Conservation (phyloP, 768 basidiomycete species). For the Vararia minispora region DNA sequence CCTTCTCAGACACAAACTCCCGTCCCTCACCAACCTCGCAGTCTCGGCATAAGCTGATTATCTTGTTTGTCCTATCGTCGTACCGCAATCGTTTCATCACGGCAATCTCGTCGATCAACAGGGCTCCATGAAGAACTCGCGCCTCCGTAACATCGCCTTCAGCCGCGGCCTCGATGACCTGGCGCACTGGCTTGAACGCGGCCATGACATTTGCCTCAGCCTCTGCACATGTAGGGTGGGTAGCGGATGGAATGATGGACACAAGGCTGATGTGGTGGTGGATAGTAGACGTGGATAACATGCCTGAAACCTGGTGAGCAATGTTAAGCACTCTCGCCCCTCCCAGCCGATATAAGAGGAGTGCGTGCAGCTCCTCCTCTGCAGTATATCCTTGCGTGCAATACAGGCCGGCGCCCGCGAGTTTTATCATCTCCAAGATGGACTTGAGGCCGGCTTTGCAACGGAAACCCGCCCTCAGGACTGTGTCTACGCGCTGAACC, state of each 20-base stretch:
- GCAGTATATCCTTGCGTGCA: background rate
- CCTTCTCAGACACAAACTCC: too few relatives aligned
- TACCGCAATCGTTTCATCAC: too few relatives aligned
- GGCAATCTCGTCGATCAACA: too few relatives aligned
- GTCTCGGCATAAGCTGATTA: too few relatives aligned
- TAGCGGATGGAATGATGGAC: background rate
- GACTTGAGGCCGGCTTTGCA: background rate
- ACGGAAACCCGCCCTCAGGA: background rate
- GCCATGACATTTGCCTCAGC: background rate
- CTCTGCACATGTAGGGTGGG: background rate
- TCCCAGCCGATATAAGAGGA: background rate
- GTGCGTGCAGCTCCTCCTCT: background rate
- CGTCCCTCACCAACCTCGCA: too few relatives aligned
- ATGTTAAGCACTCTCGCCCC: background rate
- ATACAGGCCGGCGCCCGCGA: background rate
- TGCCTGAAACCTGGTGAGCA: background rate
- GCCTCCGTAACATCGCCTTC: too few relatives aligned
- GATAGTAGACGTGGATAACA: background rate
- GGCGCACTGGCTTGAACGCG: background rate
- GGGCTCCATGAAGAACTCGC: too few relatives aligned
- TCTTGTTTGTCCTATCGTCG: too few relatives aligned
- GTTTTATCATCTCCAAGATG: background rate
- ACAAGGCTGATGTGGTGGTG: background rate
- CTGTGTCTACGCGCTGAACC: background rate
- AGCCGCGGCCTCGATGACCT: too few relatives aligned